Base-by-base conservation (phyloP, 768 basidiomycete species). In the Leccinellum albellum region DNA sequence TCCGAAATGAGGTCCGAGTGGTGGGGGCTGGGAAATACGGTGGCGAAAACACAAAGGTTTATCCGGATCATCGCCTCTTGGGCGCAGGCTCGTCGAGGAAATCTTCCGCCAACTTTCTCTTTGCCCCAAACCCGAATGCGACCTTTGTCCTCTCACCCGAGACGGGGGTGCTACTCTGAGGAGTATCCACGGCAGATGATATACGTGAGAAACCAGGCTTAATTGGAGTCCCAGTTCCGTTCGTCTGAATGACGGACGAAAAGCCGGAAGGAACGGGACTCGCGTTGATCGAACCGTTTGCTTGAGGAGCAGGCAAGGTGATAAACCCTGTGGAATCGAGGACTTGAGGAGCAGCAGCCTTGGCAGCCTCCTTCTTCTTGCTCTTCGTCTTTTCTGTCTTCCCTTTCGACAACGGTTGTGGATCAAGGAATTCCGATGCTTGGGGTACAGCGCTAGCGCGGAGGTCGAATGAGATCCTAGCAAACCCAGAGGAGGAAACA, bases 351-450 rank as follows among this genome's bases (percentile, higher is more conserved):
- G 74, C 72, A 32, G 72, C 74, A 26, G 57, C 61, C 68, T 85
- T 89, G 48, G 74, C 79, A 4, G 71, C 67, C 56, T 88, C 87
- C 67, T 90, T 91, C 73, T 81, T 82, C 76, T 91, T 92, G 71
- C 85, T 87, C 72, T 89, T 91, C 56, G 80, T 78, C 71, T 88
- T 90, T 67, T 90, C 89, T 5, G 88, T 87, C 73, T 91, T 92
- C 33, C 87, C 87, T 70, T 94, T 94, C 0, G 88, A 82, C 13
- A 94, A 74, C 3, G 89, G 88, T 60, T 89, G 89, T 15, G 85
- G 77, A 61, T 94, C 91, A 53, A 94, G 74, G 70, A 91, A 91
- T 61, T 90, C 89, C 1, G 82, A 79, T 5, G 82, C 85, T 74
- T 92, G 91, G n/a, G 91, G 91, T 5, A 93, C 91, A 55, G 91